Conservation (phyloP, 164 flowering plant genomes). For the Aristolochia contorta region DNA sequence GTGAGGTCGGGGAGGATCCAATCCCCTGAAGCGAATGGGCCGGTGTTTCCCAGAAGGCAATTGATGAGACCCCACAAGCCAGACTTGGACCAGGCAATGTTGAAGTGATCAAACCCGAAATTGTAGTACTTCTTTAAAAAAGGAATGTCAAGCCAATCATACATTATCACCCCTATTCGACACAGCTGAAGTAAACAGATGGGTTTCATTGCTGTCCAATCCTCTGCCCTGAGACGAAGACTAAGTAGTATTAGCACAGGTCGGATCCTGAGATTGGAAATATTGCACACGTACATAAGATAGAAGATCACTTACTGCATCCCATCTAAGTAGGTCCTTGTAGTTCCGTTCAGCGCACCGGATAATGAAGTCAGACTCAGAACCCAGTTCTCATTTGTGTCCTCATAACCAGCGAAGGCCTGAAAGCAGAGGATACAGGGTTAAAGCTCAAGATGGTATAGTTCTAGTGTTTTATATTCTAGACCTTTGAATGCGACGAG, state of each 20-base stretch:
- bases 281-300: neutral
- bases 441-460: neutral
- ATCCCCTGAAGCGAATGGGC: conserved; percentile 92
- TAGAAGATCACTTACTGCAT: conserved; percentile 60
- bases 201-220: conserved; percentile 73
- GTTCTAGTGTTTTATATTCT: too few relatives aligned
- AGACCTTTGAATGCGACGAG: neutral
- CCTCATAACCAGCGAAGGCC: conserved; percentile 76
- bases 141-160: conserved; percentile 83
- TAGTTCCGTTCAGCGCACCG: conserved; percentile 95
- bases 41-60: conserved; percentile 69
- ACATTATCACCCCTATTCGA: conserved; percentile 67
- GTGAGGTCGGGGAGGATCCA: conserved; percentile 98
- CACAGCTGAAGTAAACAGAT: conserved; percentile 69
- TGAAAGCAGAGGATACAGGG: conserved; percentile 10
- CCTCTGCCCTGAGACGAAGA: conserved; percentile 53
- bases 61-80: conserved; percentile 88
- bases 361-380: conserved; percentile 85
- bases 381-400: conserved; percentile 90
- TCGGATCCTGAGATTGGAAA: neutral
- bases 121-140: conserved; percentile 78
- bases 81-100: conserved; percentile 62
- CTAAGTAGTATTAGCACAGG: neutral
- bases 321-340: conserved; percentile 93
- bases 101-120: conserved; percentile 94